phyloP scores from a whole-genome alignment of 169 alveolate genomes.

The Cryptosporidium meleagridis region DNA sequence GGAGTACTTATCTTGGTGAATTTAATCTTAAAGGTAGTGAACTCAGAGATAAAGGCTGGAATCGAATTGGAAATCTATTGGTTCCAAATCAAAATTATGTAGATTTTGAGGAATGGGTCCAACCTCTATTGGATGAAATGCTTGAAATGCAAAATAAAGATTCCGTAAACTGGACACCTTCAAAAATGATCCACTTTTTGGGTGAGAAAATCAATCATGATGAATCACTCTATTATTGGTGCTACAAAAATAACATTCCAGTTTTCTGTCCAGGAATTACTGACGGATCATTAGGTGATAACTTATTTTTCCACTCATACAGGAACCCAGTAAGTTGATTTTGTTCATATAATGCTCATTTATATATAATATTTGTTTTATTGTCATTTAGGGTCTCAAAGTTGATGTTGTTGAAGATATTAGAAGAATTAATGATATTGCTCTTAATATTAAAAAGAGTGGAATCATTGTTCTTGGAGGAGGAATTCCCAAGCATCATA shows the following conservation, averaged over 20 bases:
- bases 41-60: slow-evolving; percentile 94
- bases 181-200: slow-evolving; percentile 90
- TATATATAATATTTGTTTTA: neutral
- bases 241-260: slow-evolving; percentile 97
- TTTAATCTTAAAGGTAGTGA: slow-evolving; percentile 91
- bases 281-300: slow-evolving; percentile 99
- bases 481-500: slow-evolving; percentile 98
- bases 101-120: slow-evolving; percentile 95
- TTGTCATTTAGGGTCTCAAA: slow-evolving; percentile 86
- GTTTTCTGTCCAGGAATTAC: slow-evolving; percentile 99
- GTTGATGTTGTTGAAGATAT: slow-evolving; percentile 95
- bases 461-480: slow-evolving; percentile 99
- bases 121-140: slow-evolving; percentile 95
- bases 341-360: neutral
- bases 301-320: slow-evolving; percentile 84
- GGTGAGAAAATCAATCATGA: slow-evolving; percentile 97
- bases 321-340: slow-evolving; percentile 72
- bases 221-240: slow-evolving; percentile 97
- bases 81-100: slow-evolving; percentile 97
- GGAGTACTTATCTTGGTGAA: slow-evolving; percentile 93
- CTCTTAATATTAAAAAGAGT: slow-evolving; percentile 91
- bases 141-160: slow-evolving; percentile 86
- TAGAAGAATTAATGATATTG: slow-evolving; percentile 92
- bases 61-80: slow-evolving; percentile 97
- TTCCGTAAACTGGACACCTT: slow-evolving; percentile 89